Evolutionary conservation across 768 basidiomycete species (phyloP), one percentile per base, ranked within the genome.

Genomic region (Strobilomyces confusus): DNA sequence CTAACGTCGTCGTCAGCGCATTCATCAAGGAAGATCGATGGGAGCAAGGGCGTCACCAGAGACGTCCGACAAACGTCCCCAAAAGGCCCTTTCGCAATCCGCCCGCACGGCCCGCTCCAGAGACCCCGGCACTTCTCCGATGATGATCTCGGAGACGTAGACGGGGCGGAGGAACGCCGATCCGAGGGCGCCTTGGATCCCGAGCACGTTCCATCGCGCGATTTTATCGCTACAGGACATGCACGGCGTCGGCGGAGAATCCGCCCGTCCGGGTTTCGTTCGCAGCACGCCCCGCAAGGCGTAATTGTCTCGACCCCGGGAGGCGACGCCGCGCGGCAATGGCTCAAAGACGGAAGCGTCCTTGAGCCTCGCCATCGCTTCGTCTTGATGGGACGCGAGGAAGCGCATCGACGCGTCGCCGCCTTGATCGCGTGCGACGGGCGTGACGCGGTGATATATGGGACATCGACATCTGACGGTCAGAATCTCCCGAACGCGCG

Each of bases 161-260:
- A 95, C 51, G 0, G 89, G 89, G 4, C 59, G 61, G 37, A 83
- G 71, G 56, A 80, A 74, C 15, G 55, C 70, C 6, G 84, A 77
- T 3, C 80, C 80, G 44, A 97, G 72, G 2, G 89, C 86, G 4
- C 95, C 95, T 63, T 95, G 92, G 23, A 95, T 75, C 0, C 95
- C 95, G 4, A 92, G 73, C 0, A 87, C 80, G 50, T 78, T 83
- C 93, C 94, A 98, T 5, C 80, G 72, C 0, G 92, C 92, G 38
- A 98, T 86, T 70, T 98, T 98, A 67, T 98, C 95, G 59, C 89
- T 92, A 71, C 95, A 98, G 0, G 93, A 92, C 86, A 97, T 90
- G 62, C 81, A 91, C 0, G 80, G 66, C 1, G 95, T 92, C 0
- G 84, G 83, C 0, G 85, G 85, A 0, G 93, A 87, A 64, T 98